Conservation (phyloP, 2,329 filamentous ascomycete species). For the Thelonectria blattea region DNA sequence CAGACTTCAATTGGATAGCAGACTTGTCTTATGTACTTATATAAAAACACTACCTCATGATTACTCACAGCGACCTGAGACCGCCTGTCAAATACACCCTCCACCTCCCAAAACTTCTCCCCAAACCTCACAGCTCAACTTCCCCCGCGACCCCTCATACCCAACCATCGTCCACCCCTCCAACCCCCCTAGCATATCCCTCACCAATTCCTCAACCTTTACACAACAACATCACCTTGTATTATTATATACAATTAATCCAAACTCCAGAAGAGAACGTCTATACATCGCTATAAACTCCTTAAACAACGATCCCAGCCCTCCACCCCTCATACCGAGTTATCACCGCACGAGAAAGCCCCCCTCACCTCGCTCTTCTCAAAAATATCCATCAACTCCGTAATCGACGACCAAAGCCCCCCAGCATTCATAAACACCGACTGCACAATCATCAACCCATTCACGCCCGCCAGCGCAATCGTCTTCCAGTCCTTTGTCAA, state of each 20-base stretch:
- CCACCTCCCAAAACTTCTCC: too few species aligned
- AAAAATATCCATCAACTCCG: conserved; percentile 40
- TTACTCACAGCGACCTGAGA: too few species aligned
- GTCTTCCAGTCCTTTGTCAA: conserved; percentile 32
- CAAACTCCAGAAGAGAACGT: too few species aligned
- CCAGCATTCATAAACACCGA: conserved; percentile 44
- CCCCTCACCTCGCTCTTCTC: conserved; percentile 36
- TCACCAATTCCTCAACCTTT: neutral
- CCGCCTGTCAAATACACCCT: too few species aligned
- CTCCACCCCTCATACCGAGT: conserved; percentile 28
- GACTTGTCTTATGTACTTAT: too few species aligned
- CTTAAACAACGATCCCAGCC: too few species aligned
- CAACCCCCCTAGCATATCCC: neutral
- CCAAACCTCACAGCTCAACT: neutral
- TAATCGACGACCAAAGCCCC: conserved; percentile 43
- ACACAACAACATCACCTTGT: too few species aligned
- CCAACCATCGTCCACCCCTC: neutral
- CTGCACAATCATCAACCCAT: conserved; percentile 40
- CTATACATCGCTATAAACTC: too few species aligned
- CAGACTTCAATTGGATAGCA: too few species aligned
- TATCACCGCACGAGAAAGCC: conserved; percentile 44
- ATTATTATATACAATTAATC: too few species aligned
- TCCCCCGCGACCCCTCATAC: neutral
- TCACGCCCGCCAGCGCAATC: conserved; percentile 29
- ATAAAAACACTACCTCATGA: too few species aligned